These are phyloP conservation scores for Streptanthus diversifolius DNA, from an alignment of 345 rosid genomes.

Conservation along the genomic window DNA sequence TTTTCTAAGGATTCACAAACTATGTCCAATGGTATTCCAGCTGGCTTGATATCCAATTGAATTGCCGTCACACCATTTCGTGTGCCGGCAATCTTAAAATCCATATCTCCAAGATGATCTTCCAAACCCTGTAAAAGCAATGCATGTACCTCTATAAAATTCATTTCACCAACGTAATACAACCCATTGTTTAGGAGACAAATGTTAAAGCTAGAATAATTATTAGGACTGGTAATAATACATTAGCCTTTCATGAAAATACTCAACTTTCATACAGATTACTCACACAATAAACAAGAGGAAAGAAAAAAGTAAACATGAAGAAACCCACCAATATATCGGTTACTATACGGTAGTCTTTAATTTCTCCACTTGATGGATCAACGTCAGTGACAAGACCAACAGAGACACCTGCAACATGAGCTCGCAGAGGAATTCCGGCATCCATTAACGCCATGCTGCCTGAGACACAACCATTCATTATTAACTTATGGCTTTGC, in stretches of 20 bases:
- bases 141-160: not conserved
- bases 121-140: slow-evolving; percentile 66
- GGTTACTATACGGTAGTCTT: slow-evolving; percentile 77
- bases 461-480: slow-evolving; percentile 44
- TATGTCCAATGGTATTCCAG: slow-evolving; percentile 93
- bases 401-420: slow-evolving; percentile 97
- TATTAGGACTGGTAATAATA: not conserved
- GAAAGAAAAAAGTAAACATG: not conserved
- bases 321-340: slow-evolving; percentile 75
- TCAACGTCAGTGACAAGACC: slow-evolving; percentile 87
- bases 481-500: slow-evolving; percentile 4
- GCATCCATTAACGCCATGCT: slow-evolving; percentile 99
- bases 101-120: slow-evolving; percentile 99
- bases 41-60: slow-evolving; percentile 97
- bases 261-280: not conserved
- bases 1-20: slow-evolving; percentile 82
- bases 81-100: slow-evolving; percentile 96
- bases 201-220: not conserved
- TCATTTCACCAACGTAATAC: not conserved
- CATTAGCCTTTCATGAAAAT: not conserved
- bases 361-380: slow-evolving; percentile 65
- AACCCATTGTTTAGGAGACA: not conserved
- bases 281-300: not conserved
- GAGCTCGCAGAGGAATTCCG: slow-evolving; percentile 79
- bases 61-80: slow-evolving; percentile 84